Percentiles rank a stretch among this genome's conserved stretches.
These are phyloP conservation scores for Mycena alexandri DNA, from an alignment of 768 basidiomycete genomes.

Conservation along the genomic window DNA sequence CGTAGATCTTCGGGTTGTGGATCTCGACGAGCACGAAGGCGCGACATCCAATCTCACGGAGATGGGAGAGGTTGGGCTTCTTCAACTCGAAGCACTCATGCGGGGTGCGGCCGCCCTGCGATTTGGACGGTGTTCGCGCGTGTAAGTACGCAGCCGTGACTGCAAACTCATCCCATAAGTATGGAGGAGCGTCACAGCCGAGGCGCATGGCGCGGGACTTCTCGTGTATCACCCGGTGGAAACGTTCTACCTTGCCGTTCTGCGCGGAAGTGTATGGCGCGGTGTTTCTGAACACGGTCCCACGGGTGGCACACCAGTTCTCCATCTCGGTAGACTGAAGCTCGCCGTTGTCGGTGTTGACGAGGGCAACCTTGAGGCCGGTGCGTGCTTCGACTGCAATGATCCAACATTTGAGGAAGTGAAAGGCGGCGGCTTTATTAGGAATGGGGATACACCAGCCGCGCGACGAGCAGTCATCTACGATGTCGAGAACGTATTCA, in stretches of 20 bases:
- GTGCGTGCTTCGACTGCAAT: background rate
- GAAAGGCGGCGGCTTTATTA: background rate
- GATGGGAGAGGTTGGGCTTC: no score
- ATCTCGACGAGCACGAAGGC: background rate
- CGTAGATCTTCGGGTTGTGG: background rate
- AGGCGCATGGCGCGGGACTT: background rate
- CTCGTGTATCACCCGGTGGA: background rate
- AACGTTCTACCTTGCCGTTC: background rate
- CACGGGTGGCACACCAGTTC: no score
- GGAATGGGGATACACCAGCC: background rate
- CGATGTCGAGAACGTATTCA: no score
- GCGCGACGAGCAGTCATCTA: conserved; percentile 30
- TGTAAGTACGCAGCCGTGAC: background rate
- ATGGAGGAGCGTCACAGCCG: background rate
- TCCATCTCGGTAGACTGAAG: background rate
- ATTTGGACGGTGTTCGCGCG: background rate
- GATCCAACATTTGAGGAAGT: background rate
- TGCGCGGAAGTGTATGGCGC: background rate
- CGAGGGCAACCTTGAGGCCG: background rate
- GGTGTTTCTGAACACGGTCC: background rate
- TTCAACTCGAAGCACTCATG: no score
- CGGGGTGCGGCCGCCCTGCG: no score
- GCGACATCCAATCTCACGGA: background rate
- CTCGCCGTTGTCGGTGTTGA: background rate
- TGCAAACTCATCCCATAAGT: background rate